A percentile compares a stretch with the other conserved stretches of the same genome.
Conservation (phyloP, 1,284 basidiomycete genomes). For the Trichosporon sp. region DNA sequence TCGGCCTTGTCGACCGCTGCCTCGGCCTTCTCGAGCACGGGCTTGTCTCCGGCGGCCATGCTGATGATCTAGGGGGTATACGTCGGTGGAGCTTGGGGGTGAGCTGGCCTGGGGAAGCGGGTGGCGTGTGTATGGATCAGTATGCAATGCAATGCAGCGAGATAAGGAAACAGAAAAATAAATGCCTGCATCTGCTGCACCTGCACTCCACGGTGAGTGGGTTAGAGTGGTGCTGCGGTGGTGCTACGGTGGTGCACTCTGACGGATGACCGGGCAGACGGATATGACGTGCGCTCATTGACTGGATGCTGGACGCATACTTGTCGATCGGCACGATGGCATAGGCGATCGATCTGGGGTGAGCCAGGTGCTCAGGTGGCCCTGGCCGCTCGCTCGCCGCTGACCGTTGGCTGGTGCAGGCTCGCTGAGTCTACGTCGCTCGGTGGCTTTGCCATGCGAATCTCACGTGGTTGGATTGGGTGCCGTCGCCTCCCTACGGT, state of each 20-base stretch:
- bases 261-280: neutral
- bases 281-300: neutral
- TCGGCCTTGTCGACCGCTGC: constrained; percentile 6
- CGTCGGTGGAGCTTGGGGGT: no score
- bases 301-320: neutral
- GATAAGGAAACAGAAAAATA: neutral
- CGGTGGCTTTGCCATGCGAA: neutral
- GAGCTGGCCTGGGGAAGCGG: no score
- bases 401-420: neutral
- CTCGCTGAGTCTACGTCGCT: no score
- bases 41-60: neutral
- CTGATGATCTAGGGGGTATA: no score
- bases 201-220: no score
- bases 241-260: neutral
- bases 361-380: no score
- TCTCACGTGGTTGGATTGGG: no score
- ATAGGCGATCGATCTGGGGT: neutral
- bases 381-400: neutral
- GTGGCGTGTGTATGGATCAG: neutral
- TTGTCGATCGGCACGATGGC: neutral
- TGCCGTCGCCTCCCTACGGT: neutral
- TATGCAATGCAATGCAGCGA: no score
- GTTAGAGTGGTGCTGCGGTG: neutral
- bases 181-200: no score
- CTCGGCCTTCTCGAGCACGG: neutral